phyloP scores from a whole-genome alignment of 768 basidiomycete species.

The Tylopilus balloui region DNA sequence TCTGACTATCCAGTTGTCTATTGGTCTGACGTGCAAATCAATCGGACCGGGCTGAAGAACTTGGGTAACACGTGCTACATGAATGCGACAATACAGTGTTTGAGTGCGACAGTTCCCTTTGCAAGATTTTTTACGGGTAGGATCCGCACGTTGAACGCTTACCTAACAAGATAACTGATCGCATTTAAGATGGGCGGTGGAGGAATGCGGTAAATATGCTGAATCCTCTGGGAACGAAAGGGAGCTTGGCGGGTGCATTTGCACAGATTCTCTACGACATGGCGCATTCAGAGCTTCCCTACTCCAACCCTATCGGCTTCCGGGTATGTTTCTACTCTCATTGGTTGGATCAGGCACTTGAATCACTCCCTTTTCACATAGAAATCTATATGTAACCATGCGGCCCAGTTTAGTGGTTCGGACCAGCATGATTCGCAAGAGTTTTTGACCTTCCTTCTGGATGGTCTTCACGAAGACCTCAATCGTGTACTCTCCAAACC shows the following conservation, averaged over 20 bases:
- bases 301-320: slow-evolving; percentile 78
- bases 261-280: slow-evolving; percentile 79
- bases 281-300: slow-evolving; percentile 83
- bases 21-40: slow-evolving; percentile 79
- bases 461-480: slow-evolving; percentile 86
- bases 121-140: slow-evolving; percentile 86
- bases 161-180: slow-evolving; percentile 1
- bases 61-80: slow-evolving; percentile 98
- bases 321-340: slow-evolving; percentile 54
- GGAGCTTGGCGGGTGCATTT: slow-evolving; percentile 75
- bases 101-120: slow-evolving; percentile 92
- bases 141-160: neutral
- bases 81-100: slow-evolving; percentile 96
- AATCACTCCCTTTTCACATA: slow-evolving; percentile 28
- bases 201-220: slow-evolving; percentile 76
- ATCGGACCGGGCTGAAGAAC: slow-evolving; percentile 87
- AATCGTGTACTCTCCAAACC: slow-evolving; percentile 79
- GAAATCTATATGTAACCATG: slow-evolving; percentile 57
- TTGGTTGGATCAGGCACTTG: neutral
- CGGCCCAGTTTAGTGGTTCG: slow-evolving; percentile 72
- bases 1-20: slow-evolving; percentile 80
- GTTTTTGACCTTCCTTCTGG: slow-evolving; percentile 89
- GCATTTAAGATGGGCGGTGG: slow-evolving; percentile 66
- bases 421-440: slow-evolving; percentile 99
- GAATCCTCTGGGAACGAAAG: slow-evolving; percentile 87